Evolutionary conservation across 331 rosid genomes (phyloP), one percentile per base, ranked within the genome.

Genomic region (Pyrus hybrid): DNA sequence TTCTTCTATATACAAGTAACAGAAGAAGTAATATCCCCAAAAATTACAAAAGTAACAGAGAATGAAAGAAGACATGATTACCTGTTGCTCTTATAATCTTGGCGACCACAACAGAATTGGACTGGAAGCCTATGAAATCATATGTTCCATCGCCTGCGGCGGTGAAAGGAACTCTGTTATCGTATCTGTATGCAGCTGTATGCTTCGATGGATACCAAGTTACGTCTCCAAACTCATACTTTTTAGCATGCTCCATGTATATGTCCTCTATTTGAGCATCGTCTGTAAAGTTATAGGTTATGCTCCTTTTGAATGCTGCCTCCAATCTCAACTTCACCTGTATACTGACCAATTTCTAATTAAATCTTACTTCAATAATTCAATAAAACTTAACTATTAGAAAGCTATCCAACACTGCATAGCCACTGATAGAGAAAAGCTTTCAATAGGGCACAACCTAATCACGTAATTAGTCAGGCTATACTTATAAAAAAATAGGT

Each of bases 81-180:
- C 96, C 93, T 67, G 68, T 71, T 28, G 73, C 73, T 80, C 85
- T 74, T 21, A 70, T 70, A 30, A 77, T 51, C 29, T 77, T 62
- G 53, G 80, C 23, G 62, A 72, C 26, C 63, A 70, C 8, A 69
- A 85, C 21, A 33, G 85, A 45, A 69, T 81, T 88, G 45, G 91
- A 65, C 77, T 87, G 93, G 85, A 90, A 92, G 30, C 92, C 97
- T 43, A 88, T 72, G 83, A 90, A 90, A 70, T 90, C 92, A n/a
- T 60, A 66, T 2, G 77, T 64, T 54, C 87, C 96, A 29, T 88
- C 73, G 5, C 96, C 97, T 0, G 89, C 41, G 18, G 78, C 79
- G 47, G 26, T 72, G 41, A 90, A 79, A 26, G 88, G 85, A 77
- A 86, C 89, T 82, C 97, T 82, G 13, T 79, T 76, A 60, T 92